phyloP scores from a whole-genome alignment of 2,329 filamentous ascomycete genomes.

The Trichoderma endophyticum region DNA sequence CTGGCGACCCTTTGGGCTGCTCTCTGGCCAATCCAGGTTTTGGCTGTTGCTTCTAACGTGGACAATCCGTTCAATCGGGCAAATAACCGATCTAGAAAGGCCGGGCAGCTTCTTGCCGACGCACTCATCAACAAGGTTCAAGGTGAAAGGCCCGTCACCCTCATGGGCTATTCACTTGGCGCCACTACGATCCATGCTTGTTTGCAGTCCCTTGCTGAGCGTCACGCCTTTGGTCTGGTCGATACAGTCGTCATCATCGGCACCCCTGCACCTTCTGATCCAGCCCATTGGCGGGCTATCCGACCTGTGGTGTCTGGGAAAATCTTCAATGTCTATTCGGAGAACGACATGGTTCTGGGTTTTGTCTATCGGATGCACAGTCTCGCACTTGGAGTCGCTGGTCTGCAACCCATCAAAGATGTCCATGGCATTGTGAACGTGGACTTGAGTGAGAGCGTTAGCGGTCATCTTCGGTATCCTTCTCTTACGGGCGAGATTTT shows the following conservation, averaged over 20 bases:
- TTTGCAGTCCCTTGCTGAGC: constrained; percentile 69
- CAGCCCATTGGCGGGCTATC: constrained; percentile 71
- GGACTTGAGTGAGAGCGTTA: constrained; percentile 51
- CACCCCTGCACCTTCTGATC: constrained; percentile 69
- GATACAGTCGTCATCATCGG: constrained; percentile 84
- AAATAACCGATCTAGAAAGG: constrained; percentile 74
- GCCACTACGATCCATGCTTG: constrained; percentile 81
- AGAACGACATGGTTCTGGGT: constrained; percentile 81
- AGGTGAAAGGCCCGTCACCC: constrained; percentile 74
- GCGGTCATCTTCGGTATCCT: constrained; percentile 53
- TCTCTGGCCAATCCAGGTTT: constrained; percentile 65
- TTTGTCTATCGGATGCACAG: constrained; percentile 85
- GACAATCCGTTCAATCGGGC: constrained; percentile 82
- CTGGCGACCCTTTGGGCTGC: constrained; percentile 66
- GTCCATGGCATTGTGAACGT: constrained; percentile 63
- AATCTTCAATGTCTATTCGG: constrained; percentile 83
- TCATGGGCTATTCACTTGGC: constrained; percentile 79
- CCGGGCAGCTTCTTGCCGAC: constrained; percentile 75
- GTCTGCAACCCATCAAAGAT: constrained; percentile 68
- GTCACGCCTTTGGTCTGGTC: constrained; percentile 77
- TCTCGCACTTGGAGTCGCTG: constrained; percentile 78
- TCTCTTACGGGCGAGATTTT: constrained; percentile 51
- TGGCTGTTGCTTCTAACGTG: constrained; percentile 64
- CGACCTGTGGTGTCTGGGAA: constrained; percentile 75
- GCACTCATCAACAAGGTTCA: constrained; percentile 78